These are phyloP conservation scores for Leccinum subtestaceum DNA, from an alignment of 768 basidiomycete species.

Conservation along the genomic window DNA sequence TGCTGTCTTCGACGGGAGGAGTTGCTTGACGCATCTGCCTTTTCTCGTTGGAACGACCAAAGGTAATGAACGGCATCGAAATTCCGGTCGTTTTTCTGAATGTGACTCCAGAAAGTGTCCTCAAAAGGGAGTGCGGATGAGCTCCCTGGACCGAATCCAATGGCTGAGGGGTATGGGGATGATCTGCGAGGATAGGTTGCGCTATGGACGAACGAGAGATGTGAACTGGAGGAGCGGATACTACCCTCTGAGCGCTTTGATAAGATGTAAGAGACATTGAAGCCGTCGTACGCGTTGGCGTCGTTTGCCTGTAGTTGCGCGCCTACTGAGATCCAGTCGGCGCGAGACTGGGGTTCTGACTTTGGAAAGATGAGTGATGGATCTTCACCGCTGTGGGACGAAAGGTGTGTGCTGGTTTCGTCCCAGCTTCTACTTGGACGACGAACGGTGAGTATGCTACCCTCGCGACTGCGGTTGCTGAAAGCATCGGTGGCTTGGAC, in stretches of 20 bases:
- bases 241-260: slow-evolving; percentile 32
- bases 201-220: slow-evolving; percentile 18
- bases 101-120: slow-evolving; percentile 39
- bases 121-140: slow-evolving; percentile 35
- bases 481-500: slow-evolving; percentile 18
- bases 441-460: slow-evolving; percentile 55
- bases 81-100: slow-evolving; percentile 39
- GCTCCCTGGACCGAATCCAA: slow-evolving; percentile 29
- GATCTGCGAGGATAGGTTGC: slow-evolving; percentile 8
- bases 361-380: slow-evolving; percentile 39
- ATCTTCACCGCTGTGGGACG: slow-evolving; percentile 21
- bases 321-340: slow-evolving; percentile 55
- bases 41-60: slow-evolving; percentile 63
- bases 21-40: slow-evolving; percentile 34
- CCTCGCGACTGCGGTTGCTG: slow-evolving; percentile 49
- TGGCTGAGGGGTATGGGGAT: slow-evolving; percentile 27
- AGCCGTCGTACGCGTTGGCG: slow-evolving; percentile 30
- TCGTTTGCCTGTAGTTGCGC: slow-evolving; percentile 34
- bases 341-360: slow-evolving; percentile 40
- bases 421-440: slow-evolving; percentile 62
- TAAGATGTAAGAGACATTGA: slow-evolving; percentile 47
- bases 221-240: slow-evolving; percentile 31
- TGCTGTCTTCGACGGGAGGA: slow-evolving; percentile 26
- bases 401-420: slow-evolving; percentile 33
- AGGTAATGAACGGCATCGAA: slow-evolving; percentile 43